Conservation (phyloP, 495 filamentous ascomycete species). For the Aspergillus steynii region DNA sequence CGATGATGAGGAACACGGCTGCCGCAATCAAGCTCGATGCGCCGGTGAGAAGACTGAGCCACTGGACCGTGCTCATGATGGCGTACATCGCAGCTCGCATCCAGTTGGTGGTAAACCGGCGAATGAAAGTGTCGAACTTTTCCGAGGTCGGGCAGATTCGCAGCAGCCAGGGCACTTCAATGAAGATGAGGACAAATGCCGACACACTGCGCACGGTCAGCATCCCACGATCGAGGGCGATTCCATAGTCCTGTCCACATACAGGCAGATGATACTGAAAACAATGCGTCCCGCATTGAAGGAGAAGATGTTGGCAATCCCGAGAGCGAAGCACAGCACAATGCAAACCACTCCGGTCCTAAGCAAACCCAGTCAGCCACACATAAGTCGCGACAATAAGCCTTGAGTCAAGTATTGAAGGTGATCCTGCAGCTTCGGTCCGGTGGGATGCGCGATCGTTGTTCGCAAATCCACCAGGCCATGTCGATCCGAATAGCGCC, state of each 20-base stretch:
- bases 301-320: slow-evolving; percentile 87
- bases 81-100: slow-evolving; percentile 93
- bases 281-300: slow-evolving; percentile 65
- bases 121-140: slow-evolving; percentile 86
- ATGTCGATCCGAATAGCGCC: slow-evolving; percentile 15
- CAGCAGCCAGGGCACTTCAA: slow-evolving; percentile 93
- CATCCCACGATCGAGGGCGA: not conserved
- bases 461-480: not conserved
- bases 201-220: slow-evolving; percentile 58
- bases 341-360: slow-evolving; percentile 96
- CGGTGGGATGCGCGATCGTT: not conserved
- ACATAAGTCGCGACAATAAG: slow-evolving; percentile 1
- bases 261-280: slow-evolving; percentile 86
- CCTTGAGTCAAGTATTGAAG: not conserved
- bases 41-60: slow-evolving; percentile 63
- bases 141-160: slow-evolving; percentile 96
- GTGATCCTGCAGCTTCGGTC: slow-evolving; percentile 10
- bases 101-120: slow-evolving; percentile 90
- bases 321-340: slow-evolving; percentile 91
- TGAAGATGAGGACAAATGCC: slow-evolving; percentile 87
- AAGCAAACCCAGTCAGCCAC: slow-evolving; percentile 15
- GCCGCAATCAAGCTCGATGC: slow-evolving; percentile 79
- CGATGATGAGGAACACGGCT: slow-evolving; percentile 76
- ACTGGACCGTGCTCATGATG: slow-evolving; percentile 79
- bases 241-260: slow-evolving; percentile 36